phyloP scores from a whole-genome alignment of 2,329 filamentous ascomycete species.

The Plenodomus biglobosus region DNA sequence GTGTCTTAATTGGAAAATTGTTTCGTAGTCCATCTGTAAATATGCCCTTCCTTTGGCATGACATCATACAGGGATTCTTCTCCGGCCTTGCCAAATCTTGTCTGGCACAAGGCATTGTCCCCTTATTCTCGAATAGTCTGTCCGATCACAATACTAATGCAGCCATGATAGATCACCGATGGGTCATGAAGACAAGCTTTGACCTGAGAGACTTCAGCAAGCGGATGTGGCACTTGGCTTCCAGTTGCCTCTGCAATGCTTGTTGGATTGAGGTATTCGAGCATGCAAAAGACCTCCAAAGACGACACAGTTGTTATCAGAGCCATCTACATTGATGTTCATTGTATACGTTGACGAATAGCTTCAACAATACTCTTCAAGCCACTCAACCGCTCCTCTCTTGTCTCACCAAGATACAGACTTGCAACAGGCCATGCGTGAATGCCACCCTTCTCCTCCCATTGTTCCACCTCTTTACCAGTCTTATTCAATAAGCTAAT shows the following conservation, averaged over 20 bases:
- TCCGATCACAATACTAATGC: conserved; percentile 7
- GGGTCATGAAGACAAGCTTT: conserved; percentile 4
- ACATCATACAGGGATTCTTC: too few relatives aligned
- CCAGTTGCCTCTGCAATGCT: conserved; percentile 8
- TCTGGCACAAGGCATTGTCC: neutral
- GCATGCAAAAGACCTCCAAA: too few relatives aligned
- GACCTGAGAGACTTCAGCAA: conserved; percentile 5
- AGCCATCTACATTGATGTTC: neutral
- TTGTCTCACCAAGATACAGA: conserved; percentile 56
- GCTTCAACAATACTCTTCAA: conserved; percentile 49
- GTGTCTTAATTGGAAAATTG: too few relatives aligned
- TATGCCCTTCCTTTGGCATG: too few relatives aligned
- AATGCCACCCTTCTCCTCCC: conserved; percentile 66
- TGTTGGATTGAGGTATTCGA: too few relatives aligned
- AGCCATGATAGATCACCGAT: neutral
- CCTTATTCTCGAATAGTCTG: neutral
- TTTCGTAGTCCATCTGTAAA: too few relatives aligned
- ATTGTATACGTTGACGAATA: conserved; percentile 5
- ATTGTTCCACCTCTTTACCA: conserved; percentile 57
- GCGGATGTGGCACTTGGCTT: conserved; percentile 12
- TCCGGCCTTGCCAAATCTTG: too few relatives aligned
- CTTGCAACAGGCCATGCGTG: conserved; percentile 81
- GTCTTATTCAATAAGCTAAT: conserved; percentile 58
- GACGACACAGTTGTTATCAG: neutral
- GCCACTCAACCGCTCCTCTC: conserved; percentile 51